phyloP scores from a whole-genome alignment of 2,329 filamentous ascomycete genomes.

The Decorospora gaudefroyi region DNA sequence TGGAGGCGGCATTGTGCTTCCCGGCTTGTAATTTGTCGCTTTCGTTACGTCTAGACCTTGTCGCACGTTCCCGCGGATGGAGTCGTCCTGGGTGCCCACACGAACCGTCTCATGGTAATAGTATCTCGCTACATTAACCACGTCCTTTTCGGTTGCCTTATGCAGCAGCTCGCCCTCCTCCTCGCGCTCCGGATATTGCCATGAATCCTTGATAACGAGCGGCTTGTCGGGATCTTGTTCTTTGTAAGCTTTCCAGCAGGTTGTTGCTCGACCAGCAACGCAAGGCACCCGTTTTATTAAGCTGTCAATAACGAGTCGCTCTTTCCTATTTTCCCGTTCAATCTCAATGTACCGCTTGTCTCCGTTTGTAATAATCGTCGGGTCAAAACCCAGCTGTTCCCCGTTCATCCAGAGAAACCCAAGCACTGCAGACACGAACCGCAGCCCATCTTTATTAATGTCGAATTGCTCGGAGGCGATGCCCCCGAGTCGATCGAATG shows the following conservation, averaged over 20 bases:
- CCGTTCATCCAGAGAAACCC: constrained; percentile 51
- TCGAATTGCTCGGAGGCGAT: constrained; percentile 54
- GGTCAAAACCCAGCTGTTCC: constrained; percentile 1
- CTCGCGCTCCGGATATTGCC: constrained; percentile 50
- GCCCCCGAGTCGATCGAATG: constrained; percentile 54
- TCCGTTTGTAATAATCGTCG: no score
- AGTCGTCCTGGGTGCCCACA: constrained; percentile 6
- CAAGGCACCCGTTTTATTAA: no score
- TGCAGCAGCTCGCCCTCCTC: constrained; percentile 51
- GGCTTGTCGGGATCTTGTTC: constrained; percentile 26
- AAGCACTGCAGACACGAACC: constrained; percentile 51
- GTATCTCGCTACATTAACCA: constrained; percentile 29
- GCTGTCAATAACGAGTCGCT: no score
- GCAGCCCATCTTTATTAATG: constrained; percentile 51
- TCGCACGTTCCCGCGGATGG: constrained; percentile 9
- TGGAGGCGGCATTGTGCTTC: no score
- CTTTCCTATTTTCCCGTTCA: no score
- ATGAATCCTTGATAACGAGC: constrained; percentile 55
- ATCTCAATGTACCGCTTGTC: no score
- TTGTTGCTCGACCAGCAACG: no score
- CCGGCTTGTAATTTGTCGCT: background rate
- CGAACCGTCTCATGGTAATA: constrained; percentile 15
- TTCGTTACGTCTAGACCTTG: constrained; percentile 10
- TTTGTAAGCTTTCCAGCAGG: no score
- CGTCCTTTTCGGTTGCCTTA: constrained; percentile 43